Evolutionary conservation across 192 early-diverging fungal genomes (phyloP).

Genomic region (Obelidium mucronatum): DNA sequence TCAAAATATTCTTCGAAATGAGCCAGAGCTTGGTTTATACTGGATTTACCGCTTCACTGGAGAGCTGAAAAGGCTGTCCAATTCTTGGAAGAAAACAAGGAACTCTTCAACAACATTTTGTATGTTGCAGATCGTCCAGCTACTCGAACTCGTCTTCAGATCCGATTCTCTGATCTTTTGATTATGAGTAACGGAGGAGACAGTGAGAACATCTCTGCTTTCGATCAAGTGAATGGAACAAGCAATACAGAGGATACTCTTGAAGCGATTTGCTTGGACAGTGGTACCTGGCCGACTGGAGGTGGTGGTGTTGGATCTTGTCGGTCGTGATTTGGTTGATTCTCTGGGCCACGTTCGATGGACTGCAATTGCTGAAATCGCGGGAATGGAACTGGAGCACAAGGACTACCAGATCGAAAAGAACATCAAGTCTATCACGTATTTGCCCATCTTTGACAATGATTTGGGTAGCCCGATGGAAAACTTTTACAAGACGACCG

Average conservation of each 20-base stretch:
- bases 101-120: constrained; percentile 31
- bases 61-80: constrained; percentile 25
- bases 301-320: too few relatives aligned
- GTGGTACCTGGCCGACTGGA: too few relatives aligned
- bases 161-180: too few relatives aligned
- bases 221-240: too few relatives aligned
- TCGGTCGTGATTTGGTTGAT: constrained; percentile 55
- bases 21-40: constrained; percentile 40
- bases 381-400: constrained; percentile 48
- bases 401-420: constrained; percentile 59
- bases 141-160: too few relatives aligned
- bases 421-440: constrained; percentile 53
- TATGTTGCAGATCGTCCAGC: too few relatives aligned
- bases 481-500: too few relatives aligned
- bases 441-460: constrained; percentile 55
- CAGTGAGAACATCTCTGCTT: constrained; percentile 27
- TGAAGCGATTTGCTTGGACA: too few relatives aligned
- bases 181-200: constrained; percentile 49
- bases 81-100: constrained; percentile 35
- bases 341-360: constrained; percentile 48
- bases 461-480: too few relatives aligned
- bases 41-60: constrained; percentile 46
- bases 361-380: constrained; percentile 53
- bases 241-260: too few relatives aligned
- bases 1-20: constrained; percentile 49